Conservation (phyloP, 1,284 basidiomycete species). For the Pseudozyma sp. region DNA sequence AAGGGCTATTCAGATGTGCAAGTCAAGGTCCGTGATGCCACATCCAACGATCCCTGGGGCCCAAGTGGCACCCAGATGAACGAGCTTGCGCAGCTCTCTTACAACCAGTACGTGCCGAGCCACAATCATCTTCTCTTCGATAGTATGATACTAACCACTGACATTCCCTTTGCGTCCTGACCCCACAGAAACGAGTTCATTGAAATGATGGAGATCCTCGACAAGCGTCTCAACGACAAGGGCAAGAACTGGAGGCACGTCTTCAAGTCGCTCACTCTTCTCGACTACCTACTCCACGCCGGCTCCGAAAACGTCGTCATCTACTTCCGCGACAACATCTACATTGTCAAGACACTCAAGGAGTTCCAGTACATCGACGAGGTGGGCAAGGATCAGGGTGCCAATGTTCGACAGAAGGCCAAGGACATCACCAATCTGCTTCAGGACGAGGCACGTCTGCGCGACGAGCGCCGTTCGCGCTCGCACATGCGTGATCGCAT, state of each 20-base stretch:
- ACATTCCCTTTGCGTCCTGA: neutral
- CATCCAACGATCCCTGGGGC: slow-evolving; percentile 99
- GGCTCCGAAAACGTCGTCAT: slow-evolving; percentile 98
- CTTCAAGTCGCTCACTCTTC: slow-evolving; percentile 96
- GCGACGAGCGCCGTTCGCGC: slow-evolving; percentile 84
- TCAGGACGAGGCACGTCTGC: slow-evolving; percentile 85
- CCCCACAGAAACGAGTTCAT: slow-evolving; percentile 88
- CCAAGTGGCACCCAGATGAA: slow-evolving; percentile 97
- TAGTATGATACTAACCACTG: neutral
- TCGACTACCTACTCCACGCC: slow-evolving; percentile 96
- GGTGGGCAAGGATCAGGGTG: slow-evolving; percentile 94
- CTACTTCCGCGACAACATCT: slow-evolving; percentile 96
- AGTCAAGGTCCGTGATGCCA: slow-evolving; percentile 95
- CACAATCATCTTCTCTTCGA: neutral
- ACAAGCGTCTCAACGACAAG: slow-evolving; percentile 98
- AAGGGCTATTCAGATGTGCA: slow-evolving; percentile 73
- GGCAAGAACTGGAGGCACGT: slow-evolving; percentile 99
- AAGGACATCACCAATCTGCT: slow-evolving; percentile 98
- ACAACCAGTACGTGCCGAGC: slow-evolving; percentile 83
- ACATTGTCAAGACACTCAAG: slow-evolving; percentile 98
- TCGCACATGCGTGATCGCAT: slow-evolving; percentile 96
- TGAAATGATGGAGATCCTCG: slow-evolving; percentile 99
- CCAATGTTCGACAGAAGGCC: slow-evolving; percentile 96
- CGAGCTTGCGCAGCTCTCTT: slow-evolving; percentile 95
- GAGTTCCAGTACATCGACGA: slow-evolving; percentile 99